Percentiles rank a stretch among this genome's conserved stretches.
Evolutionary conservation across 1,284 basidiomycete species (phyloP).

Genomic region (Taiwanofungus camphoratus): DNA sequence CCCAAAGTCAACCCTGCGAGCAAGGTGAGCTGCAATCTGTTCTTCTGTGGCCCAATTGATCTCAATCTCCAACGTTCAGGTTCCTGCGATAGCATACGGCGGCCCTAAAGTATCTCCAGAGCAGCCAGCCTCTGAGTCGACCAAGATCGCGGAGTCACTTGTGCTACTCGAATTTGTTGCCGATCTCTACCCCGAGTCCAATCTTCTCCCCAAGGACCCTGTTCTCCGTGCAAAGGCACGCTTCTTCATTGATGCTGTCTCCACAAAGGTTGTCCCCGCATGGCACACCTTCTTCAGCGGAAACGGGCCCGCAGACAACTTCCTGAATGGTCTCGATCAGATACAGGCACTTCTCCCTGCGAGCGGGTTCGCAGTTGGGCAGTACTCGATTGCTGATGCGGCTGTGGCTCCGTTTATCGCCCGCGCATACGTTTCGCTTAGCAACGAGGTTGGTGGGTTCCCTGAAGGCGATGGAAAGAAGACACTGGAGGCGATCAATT

Average conservation of each 20-base stretch:
- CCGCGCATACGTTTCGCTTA: slow-evolving; percentile 21
- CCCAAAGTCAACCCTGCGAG: slow-evolving; percentile 55
- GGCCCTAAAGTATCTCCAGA: slow-evolving; percentile 47
- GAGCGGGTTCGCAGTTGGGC: slow-evolving; percentile 28
- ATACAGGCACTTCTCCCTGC: slow-evolving; percentile 30
- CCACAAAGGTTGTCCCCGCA: slow-evolving; percentile 38
- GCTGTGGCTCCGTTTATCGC: slow-evolving; percentile 37
- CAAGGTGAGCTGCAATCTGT: slow-evolving; percentile 37
- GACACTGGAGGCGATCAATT: slow-evolving; percentile 21
- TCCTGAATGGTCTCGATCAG: slow-evolving; percentile 30
- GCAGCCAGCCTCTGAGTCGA: slow-evolving; percentile 48
- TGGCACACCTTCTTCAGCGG: slow-evolving; percentile 25
- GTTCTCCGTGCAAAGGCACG: slow-evolving; percentile 49
- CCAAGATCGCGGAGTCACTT: slow-evolving; percentile 56
- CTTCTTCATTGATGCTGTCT: slow-evolving; percentile 52
- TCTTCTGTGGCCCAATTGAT: not conserved
- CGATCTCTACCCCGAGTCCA: slow-evolving; percentile 42
- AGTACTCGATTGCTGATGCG: slow-evolving; percentile 48
- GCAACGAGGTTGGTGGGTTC: slow-evolving; percentile 29
- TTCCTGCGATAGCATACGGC: slow-evolving; percentile 54
- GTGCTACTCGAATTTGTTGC: slow-evolving; percentile 60
- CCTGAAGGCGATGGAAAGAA: slow-evolving; percentile 24
- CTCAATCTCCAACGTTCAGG: slow-evolving; percentile 12
- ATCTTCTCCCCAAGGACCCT: slow-evolving; percentile 48
- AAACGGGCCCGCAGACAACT: slow-evolving; percentile 31